Conservation (phyloP, 2,329 filamentous ascomycete species). For the Rutstroemia sp. region DNA sequence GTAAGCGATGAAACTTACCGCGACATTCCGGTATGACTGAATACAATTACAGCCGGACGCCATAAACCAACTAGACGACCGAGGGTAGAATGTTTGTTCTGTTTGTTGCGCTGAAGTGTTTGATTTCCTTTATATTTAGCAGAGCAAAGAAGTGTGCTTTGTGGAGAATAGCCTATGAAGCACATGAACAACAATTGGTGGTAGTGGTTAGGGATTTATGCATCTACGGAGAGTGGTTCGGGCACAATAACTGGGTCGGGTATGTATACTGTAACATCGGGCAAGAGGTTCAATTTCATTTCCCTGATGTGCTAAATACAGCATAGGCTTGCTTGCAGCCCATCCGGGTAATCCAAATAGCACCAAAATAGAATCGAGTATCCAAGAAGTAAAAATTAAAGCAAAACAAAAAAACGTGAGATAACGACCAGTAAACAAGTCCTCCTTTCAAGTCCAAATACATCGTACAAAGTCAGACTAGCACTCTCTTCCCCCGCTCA, state of each 20-base stretch:
- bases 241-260: no score
- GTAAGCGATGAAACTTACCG: background rate
- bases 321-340: background rate
- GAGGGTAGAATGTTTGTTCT: slow-evolving; percentile 7
- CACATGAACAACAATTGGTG: background rate
- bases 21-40: slow-evolving; percentile 2
- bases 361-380: background rate
- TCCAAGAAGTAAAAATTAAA: background rate
- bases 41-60: slow-evolving; percentile 10
- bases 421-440: no score
- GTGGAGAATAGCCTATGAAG: background rate
- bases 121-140: background rate
- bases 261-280: no score
- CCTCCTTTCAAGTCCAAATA: no score
- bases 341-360: background rate
- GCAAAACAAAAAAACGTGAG: background rate
- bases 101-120: fast-evolving
- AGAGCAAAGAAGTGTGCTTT: background rate
- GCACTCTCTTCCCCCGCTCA: no score
- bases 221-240: background rate
- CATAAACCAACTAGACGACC: slow-evolving; percentile 13
- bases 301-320: background rate
- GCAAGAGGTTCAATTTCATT: background rate
- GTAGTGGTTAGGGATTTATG: background rate
- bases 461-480: no score